Evolutionary conservation across 192 early-diverging fungal genomes (phyloP).

Genomic region (Geranomyces variabilis): DNA sequence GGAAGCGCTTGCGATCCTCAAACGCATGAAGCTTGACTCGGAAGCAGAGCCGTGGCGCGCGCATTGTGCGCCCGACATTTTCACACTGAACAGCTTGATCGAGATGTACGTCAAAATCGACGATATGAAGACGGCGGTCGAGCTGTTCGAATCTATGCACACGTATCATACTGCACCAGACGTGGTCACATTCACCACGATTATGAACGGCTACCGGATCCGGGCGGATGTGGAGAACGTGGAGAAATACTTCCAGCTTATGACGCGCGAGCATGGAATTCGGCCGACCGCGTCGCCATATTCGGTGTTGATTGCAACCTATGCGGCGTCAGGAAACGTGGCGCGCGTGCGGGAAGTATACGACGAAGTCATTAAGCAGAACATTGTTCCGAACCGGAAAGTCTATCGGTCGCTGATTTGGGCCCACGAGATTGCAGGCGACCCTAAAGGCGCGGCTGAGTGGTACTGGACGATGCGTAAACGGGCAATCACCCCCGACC

Average conservation of each 20-base stretch:
- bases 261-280: background rate
- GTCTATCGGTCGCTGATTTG: conserved; percentile 16
- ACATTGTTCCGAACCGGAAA: conserved; percentile 16
- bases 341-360: conserved; percentile 3
- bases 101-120: conserved; percentile 28
- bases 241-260: conserved; percentile 5
- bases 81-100: conserved; percentile 42
- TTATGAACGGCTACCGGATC: conserved; percentile 27
- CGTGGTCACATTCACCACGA: conserved; percentile 30
- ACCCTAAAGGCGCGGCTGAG: conserved; percentile 22
- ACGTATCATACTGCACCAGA: conserved; percentile 24
- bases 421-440: conserved; percentile 12
- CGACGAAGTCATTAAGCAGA: background rate
- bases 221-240: conserved; percentile 1
- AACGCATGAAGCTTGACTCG: conserved; percentile 29
- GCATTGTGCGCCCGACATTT: conserved; percentile 25
- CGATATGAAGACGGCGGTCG: conserved; percentile 17
- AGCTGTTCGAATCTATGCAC: conserved; percentile 21
- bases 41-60: conserved; percentile 5
- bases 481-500: conserved; percentile 19
- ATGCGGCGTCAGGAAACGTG: conserved; percentile 12
- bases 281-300: conserved; percentile 5
- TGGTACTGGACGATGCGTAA: conserved; percentile 26
- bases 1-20: conserved; percentile 12
- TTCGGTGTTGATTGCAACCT: conserved; percentile 20